Evolutionary conservation across 2,329 filamentous ascomycete species (phyloP).

Genomic region (Claviceps africana): DNA sequence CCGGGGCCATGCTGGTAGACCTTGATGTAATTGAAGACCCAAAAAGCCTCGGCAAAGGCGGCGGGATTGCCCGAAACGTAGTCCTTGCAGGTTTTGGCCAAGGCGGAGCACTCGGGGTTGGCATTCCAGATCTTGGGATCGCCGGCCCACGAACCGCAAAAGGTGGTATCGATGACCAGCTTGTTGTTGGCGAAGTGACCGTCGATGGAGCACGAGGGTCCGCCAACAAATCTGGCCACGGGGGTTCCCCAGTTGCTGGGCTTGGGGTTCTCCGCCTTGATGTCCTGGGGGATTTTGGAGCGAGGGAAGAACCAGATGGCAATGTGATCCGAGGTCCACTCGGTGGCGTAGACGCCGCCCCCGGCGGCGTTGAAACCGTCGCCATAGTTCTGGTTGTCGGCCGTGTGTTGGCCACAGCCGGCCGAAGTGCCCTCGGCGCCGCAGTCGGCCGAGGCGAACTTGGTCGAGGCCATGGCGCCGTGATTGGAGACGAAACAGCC

Average conservation of each 20-base stretch:
- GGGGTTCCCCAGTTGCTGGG: constrained; percentile 57
- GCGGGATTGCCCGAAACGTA: constrained; percentile 59
- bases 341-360: constrained; percentile 59
- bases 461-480: constrained; percentile 31
- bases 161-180: constrained; percentile 69
- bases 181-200: constrained; percentile 56
- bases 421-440: constrained; percentile 34
- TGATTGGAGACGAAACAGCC: constrained; percentile 43
- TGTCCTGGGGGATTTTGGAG: constrained; percentile 47
- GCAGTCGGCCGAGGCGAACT: constrained; percentile 40
- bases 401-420: constrained; percentile 46
- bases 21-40: constrained; percentile 59
- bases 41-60: constrained; percentile 61
- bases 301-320: constrained; percentile 73
- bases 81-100: constrained; percentile 51
- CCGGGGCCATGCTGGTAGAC: constrained; percentile 31
- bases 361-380: constrained; percentile 54
- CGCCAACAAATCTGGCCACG: constrained; percentile 50
- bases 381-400: constrained; percentile 44
- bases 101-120: constrained; percentile 42
- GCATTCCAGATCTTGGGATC: constrained; percentile 40
- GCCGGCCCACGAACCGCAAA: constrained; percentile 83
- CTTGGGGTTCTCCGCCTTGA: constrained; percentile 44
- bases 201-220: constrained; percentile 56
- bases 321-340: constrained; percentile 63